phyloP scores from a whole-genome alignment of 2,329 filamentous ascomycete species.

The Annulohypoxylon truncatum region DNA sequence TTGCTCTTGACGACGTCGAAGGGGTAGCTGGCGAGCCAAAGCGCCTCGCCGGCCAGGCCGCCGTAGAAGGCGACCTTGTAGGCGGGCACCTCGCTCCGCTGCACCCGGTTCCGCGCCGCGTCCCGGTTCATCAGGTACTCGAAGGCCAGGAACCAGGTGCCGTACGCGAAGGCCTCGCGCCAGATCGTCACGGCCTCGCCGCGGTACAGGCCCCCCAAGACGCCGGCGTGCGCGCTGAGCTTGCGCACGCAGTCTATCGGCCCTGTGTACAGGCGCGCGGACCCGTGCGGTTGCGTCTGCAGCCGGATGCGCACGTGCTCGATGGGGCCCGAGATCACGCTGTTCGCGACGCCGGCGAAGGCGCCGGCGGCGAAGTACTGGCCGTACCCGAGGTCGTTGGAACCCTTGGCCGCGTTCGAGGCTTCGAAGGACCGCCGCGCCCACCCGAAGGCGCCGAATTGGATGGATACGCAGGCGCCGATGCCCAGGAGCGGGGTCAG shows the following conservation, averaged over 20 bases:
- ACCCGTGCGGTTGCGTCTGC: slow-evolving; percentile 94
- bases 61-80: slow-evolving; percentile 93
- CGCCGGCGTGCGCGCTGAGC: slow-evolving; percentile 70
- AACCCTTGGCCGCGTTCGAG: slow-evolving; percentile 71
- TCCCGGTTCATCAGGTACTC: slow-evolving; percentile 97
- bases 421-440: slow-evolving; percentile 87
- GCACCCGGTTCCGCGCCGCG: slow-evolving; percentile 78
- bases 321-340: slow-evolving; percentile 87
- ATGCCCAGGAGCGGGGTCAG: slow-evolving; percentile 95
- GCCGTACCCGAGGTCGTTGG: slow-evolving; percentile 72
- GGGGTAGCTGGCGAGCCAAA: slow-evolving; percentile 95
- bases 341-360: slow-evolving; percentile 93
- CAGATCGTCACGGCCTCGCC: slow-evolving; percentile 86
- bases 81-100: slow-evolving; percentile 80
- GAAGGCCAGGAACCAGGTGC: slow-evolving; percentile 93
- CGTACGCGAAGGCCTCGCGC: slow-evolving; percentile 94
- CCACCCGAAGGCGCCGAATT: slow-evolving; percentile 97
- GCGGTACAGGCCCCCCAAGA: slow-evolving; percentile 82
- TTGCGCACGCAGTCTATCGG: slow-evolving; percentile 92
- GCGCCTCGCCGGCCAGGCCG: slow-evolving; percentile 89
- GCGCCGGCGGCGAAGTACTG: slow-evolving; percentile 94
- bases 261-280: slow-evolving; percentile 79
- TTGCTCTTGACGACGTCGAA: slow-evolving; percentile 99
- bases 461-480: slow-evolving; percentile 96
- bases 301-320: slow-evolving; percentile 97